A percentile compares a stretch with the other conserved stretches of the same genome.
phyloP scores from a whole-genome alignment of 2,329 filamentous ascomycete species.

The Fusarium duplospermum region DNA sequence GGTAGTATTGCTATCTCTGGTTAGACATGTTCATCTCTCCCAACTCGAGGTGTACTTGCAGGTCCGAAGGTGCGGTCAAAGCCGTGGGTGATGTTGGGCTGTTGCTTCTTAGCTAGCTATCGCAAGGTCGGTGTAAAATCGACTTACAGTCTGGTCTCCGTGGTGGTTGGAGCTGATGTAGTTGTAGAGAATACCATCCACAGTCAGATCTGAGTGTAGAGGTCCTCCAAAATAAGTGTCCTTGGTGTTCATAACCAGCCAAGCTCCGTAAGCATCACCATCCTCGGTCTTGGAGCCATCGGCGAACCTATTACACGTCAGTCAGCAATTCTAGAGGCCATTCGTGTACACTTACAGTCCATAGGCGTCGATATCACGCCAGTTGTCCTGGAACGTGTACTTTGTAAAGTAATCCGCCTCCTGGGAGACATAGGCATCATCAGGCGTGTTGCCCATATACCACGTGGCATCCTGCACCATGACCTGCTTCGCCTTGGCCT shows the following conservation, averaged over 20 bases:
- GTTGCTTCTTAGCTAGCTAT: slow-evolving; percentile 4
- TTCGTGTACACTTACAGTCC: slow-evolving; percentile 52
- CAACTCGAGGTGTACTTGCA: slow-evolving; percentile 20
- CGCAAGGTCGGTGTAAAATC: accelerated
- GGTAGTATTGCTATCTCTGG: slow-evolving; percentile 61
- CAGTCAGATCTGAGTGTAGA: slow-evolving; percentile 70
- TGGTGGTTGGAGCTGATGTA: slow-evolving; percentile 73
- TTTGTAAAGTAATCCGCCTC: slow-evolving; percentile 74
- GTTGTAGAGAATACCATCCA: slow-evolving; percentile 75
- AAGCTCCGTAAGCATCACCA: slow-evolving; percentile 67
- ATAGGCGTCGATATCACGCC: slow-evolving; percentile 68
- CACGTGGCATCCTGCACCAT: slow-evolving; percentile 74
- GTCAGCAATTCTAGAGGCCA: neutral
- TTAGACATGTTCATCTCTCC: slow-evolving; percentile 3
- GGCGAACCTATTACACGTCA: slow-evolving; percentile 43
- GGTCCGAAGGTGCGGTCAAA: slow-evolving; percentile 75
- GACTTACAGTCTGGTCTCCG: slow-evolving; percentile 62
- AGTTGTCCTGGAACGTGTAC: slow-evolving; percentile 70
- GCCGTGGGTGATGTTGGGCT: slow-evolving; percentile 71
- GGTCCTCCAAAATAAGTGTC: slow-evolving; percentile 73
- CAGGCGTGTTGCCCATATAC: slow-evolving; percentile 65
- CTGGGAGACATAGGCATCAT: slow-evolving; percentile 66
- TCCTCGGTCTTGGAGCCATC: slow-evolving; percentile 57
- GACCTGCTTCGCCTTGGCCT: slow-evolving; percentile 53
- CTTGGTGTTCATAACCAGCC: slow-evolving; percentile 73